phyloP scores from a whole-genome alignment of 1,284 basidiomycete genomes.

The Ustilago bromivora region DNA sequence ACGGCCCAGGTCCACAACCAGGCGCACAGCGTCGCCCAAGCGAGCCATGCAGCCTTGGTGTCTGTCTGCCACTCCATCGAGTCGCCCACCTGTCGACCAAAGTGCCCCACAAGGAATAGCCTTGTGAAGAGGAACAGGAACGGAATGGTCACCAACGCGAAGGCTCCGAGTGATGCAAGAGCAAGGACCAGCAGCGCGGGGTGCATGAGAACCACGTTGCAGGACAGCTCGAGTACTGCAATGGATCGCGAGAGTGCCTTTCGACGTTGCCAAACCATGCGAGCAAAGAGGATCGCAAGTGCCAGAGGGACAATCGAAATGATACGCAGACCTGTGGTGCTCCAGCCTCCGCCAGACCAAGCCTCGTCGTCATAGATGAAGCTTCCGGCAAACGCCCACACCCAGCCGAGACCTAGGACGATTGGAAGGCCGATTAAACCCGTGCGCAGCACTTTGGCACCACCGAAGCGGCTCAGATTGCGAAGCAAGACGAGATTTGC shows the following conservation, averaged over 20 bases:
- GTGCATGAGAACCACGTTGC: slow-evolving; percentile 80
- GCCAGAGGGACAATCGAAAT: slow-evolving; percentile 82
- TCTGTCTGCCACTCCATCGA: slow-evolving; percentile 78
- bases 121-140: slow-evolving; percentile 82
- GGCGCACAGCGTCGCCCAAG: slow-evolving; percentile 76
- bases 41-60: slow-evolving; percentile 86
- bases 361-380: slow-evolving; percentile 83
- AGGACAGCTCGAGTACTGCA: slow-evolving; percentile 82
- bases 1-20: slow-evolving; percentile 95
- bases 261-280: slow-evolving; percentile 77
- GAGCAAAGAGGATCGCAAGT: slow-evolving; percentile 78
- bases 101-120: slow-evolving; percentile 74
- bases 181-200: slow-evolving; percentile 85
- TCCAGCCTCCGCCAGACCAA: slow-evolving; percentile 79
- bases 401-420: slow-evolving; percentile 81
- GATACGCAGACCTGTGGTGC: slow-evolving; percentile 83
- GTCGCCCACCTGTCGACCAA: slow-evolving; percentile 37
- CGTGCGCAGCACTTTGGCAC: slow-evolving; percentile 49
- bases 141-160: slow-evolving; percentile 82
- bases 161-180: slow-evolving; percentile 79
- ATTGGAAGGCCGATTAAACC: slow-evolving; percentile 74
- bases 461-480: slow-evolving; percentile 50
- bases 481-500: slow-evolving; percentile 72
- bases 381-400: slow-evolving; percentile 89
- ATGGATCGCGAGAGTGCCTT: slow-evolving; percentile 76